These are phyloP conservation scores for Prunus mume DNA, from an alignment of 306 rosid genomes.

Conservation along the genomic window DNA sequence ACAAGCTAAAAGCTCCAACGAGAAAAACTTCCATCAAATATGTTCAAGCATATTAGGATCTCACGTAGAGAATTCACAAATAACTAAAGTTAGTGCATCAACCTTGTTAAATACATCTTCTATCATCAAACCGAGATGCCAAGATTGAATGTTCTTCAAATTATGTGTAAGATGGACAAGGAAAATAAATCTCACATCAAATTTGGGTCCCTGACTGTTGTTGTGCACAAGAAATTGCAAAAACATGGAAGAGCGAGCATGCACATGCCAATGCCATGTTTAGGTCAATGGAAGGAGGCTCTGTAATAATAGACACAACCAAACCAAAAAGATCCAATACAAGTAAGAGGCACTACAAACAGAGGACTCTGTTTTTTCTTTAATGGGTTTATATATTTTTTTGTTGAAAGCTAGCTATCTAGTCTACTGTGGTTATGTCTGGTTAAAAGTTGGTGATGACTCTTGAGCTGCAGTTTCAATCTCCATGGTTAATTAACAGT, in stretches of 20 bases:
- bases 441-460: too few relatives aligned
- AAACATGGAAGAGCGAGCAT: not conserved
- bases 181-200: too few relatives aligned
- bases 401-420: not conserved
- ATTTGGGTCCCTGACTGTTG: not conserved
- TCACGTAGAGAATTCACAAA: too few relatives aligned
- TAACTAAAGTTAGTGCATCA: not conserved
- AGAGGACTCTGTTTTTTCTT: not conserved
- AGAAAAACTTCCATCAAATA: not conserved
- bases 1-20: conserved; percentile 12
- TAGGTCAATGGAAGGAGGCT: not conserved
- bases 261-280: not conserved
- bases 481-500: too few relatives aligned
- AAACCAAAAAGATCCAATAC: too few relatives aligned
- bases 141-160: too few relatives aligned
- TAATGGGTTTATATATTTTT: too few relatives aligned
- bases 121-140: too few relatives aligned
- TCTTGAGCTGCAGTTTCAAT: not conserved
- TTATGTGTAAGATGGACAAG: too few relatives aligned
- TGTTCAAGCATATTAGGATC: too few relatives aligned
- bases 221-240: not conserved
- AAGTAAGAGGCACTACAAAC: not conserved
- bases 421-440: not conserved
- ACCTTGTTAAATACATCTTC: not conserved
- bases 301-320: too few relatives aligned